Conservation (phyloP, 73 alveolate genomes). For the Tetrahymena borealis region DNA sequence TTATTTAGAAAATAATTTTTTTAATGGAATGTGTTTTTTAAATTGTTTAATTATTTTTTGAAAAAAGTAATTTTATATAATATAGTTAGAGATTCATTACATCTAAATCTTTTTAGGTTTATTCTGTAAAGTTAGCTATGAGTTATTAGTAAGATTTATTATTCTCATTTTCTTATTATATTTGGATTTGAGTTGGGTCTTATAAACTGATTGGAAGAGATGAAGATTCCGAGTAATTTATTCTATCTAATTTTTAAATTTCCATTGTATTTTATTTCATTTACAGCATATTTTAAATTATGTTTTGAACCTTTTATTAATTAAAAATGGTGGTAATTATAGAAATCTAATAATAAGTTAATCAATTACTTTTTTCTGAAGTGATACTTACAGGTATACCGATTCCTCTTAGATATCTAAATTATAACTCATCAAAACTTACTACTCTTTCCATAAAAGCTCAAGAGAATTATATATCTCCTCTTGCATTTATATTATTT, state of each 20-base stretch:
- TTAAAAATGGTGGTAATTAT: too few species aligned
- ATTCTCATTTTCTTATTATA: not conserved
- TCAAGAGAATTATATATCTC: not conserved
- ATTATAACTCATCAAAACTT: not conserved
- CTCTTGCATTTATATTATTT: not conserved
- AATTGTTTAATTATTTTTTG: too few species aligned
- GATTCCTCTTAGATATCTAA: not conserved
- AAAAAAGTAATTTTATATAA: too few species aligned
- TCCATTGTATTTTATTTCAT: not conserved
- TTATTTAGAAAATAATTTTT: not conserved
- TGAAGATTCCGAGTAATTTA: not conserved
- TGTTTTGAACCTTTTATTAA: not conserved
- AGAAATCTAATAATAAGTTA: not conserved
- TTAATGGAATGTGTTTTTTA: too few species aligned
- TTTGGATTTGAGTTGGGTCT: not conserved
- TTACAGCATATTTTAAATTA: not conserved
- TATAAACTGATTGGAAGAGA: not conserved
- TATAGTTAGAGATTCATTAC: too few species aligned
- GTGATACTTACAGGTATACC: too few species aligned
- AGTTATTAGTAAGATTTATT: not conserved
- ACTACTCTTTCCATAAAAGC: not conserved
- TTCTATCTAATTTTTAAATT: not conserved
- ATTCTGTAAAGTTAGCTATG: not conserved
- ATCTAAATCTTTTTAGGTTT: not conserved
- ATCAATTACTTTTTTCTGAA: not conserved